Evolutionary conservation across 768 basidiomycete genomes (phyloP), one percentile per base, ranked within the genome.

Genomic region (Tephrocybe sp.): DNA sequence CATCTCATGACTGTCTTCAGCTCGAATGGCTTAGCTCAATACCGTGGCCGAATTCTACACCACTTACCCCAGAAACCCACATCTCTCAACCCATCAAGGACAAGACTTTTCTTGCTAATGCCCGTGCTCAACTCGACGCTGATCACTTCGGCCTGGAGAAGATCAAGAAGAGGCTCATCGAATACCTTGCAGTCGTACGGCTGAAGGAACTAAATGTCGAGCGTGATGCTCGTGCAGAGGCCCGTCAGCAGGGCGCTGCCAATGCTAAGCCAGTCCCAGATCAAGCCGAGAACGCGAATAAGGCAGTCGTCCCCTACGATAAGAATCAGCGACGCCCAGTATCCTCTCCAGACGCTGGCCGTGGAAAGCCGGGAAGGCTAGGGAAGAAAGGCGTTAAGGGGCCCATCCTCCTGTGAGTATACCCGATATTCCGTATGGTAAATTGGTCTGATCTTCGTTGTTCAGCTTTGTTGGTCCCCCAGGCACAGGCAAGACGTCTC

Each of bases 121-220:
- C 94, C 23, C 84, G 89, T 20, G 73, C 73, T 18, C 92, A 90
- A 63, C 81, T 98, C 8, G 93, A 98, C 59, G 77, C 83, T 11
- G 94, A 96, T 53, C 94, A 98, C 66, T 96, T 86, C 59, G 95
- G 95, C 1, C 74, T 98, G 15, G 91, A 94, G 51, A 91, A 90
- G 65, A 87, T 98, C 65, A 98, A 97, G 77, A 86, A 90, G 56
- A 78, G 94, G 9, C 68, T 96, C 2, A 88, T 96, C 40, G 95
- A 97, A 62, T 97, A 93, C 65, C 80, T 98, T 34, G 93, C 92
- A 0, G 88, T 97, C 10, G 86, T 95, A 28, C 73, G 91, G 53
- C 69, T 80, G 44, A 75, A 77, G 61, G 76, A 79, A 58, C 60
- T 78, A 50, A 76, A 75, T 51, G 73, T 71, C 2, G 74, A 70